Evolutionary conservation across 768 basidiomycete genomes (phyloP), one percentile per base, ranked within the genome.

Genomic region (Suillus decipiens): DNA sequence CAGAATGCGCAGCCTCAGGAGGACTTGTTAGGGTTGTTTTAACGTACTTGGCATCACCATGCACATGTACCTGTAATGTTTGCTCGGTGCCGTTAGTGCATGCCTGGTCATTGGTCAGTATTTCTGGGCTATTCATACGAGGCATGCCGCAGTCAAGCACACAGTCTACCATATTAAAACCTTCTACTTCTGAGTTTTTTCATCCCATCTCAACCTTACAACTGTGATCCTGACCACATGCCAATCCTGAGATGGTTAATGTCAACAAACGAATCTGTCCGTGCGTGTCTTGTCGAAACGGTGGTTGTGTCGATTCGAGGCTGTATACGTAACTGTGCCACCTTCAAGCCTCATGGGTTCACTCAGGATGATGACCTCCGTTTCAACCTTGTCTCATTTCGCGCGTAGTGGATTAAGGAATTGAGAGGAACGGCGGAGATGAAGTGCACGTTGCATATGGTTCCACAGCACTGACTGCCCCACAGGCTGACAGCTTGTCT

Each of bases 11-110:
- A 57, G 59, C 72, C 77, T 10, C 76, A 82, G 70, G 85, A 86
- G 42, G 86, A 86, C 70, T 68, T 85, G 65, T 72, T 87, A 63
- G 86, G 85, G 17, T 71, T 87, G 70, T 87, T 87, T 65, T 85
- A 76, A 76, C 2, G 24, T 24, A 41, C 39, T 28, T 41, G 15
- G 37, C 39, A 41, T 56, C 17, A 12, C 39, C 19, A 53, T 33
- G 19, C 19, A 6, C 51, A 34, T 53, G 56, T 41, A 28, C 39
- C 19, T 57, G 14, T 37, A 12, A 37, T 37, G 19, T 39, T 33
- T 41, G 1, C 24, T 56, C 36, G 7, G 55, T 56, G 33, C 24
- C 15, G 24, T 28, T 39, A 56, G 15, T 34, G 9, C 33, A 34
- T n/a, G 17, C 19, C 17, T 31, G 17, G n/a, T n/a, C n/a, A n/a